Evolutionary conservation across 2,329 filamentous ascomycete species (phyloP).

Genomic region (Xylariaceae sp.): DNA sequence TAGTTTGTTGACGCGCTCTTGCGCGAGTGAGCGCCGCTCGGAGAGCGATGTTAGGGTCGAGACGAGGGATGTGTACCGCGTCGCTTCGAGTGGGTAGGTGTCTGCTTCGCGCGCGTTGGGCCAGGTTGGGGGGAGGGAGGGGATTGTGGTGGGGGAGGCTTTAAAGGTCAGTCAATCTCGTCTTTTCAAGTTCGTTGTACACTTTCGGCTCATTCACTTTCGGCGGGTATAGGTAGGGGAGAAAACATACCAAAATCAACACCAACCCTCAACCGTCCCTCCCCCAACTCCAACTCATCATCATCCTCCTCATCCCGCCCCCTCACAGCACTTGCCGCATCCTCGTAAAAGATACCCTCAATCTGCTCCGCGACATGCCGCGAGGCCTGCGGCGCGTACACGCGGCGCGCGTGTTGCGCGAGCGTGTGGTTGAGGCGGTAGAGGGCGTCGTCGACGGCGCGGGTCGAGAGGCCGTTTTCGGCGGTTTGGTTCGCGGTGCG

Average conservation of each 20-base stretch:
- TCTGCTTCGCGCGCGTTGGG: conserved; percentile 33
- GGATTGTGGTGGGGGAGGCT: conserved; percentile 42
- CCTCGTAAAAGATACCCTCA: conserved; percentile 56
- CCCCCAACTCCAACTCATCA: conserved; percentile 32
- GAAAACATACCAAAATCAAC: conserved; percentile 24
- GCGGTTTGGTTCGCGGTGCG: conserved; percentile 42
- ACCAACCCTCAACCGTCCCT: conserved; percentile 26
- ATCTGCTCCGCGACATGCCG: conserved; percentile 70
- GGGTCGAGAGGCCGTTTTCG: conserved; percentile 39
- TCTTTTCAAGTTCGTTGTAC: neutral
- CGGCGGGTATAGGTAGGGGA: too few relatives aligned
- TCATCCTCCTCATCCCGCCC: conserved; percentile 34
- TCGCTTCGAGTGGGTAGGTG: conserved; percentile 42
- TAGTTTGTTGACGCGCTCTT: conserved; percentile 42
- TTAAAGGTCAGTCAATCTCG: too few relatives aligned
- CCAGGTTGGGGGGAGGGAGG: conserved; percentile 45
- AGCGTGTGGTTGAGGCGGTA: conserved; percentile 56
- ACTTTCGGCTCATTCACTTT: neutral
- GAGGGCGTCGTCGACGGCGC: conserved; percentile 52
- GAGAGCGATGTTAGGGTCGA: conserved; percentile 46
- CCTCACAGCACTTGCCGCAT: conserved; percentile 34
- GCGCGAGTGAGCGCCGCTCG: conserved; percentile 37
- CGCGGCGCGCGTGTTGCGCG: conserved; percentile 59
- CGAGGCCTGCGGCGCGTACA: conserved; percentile 63
- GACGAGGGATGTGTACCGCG: conserved; percentile 48